Evolutionary conservation across 768 basidiomycete genomes (phyloP).

Genomic region (Pisolithus albus): DNA sequence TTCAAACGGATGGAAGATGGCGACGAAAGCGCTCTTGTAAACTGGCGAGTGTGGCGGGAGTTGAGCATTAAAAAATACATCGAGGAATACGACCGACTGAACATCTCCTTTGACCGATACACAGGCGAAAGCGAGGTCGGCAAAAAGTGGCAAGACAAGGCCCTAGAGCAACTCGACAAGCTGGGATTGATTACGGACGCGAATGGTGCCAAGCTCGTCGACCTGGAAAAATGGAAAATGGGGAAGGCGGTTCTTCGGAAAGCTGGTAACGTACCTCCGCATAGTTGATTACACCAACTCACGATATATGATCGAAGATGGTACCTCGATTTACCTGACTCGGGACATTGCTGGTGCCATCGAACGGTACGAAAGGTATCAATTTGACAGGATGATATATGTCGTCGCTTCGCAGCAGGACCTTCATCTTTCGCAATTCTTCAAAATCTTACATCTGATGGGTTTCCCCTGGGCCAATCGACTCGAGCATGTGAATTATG

Average conservation of each 20-base stretch:
- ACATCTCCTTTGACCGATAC: conserved; percentile 88
- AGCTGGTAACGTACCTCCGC: conserved; percentile 43
- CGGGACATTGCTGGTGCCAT: conserved; percentile 93
- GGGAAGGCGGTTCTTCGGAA: conserved; percentile 89
- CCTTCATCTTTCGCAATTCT: conserved; percentile 83
- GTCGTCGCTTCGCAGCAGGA: conserved; percentile 86
- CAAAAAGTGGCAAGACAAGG: conserved; percentile 65
- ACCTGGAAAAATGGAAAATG: conserved; percentile 85
- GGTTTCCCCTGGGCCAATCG: conserved; percentile 77
- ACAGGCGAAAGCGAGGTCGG: conserved; percentile 83
- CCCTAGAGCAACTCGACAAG: conserved; percentile 59
- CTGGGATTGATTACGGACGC: conserved; percentile 70
- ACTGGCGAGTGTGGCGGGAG: conserved; percentile 93
- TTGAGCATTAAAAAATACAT: conserved; percentile 85
- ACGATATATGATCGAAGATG: conserved; percentile 45
- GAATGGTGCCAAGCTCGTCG: conserved; percentile 79
- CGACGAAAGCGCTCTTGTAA: conserved; percentile 71
- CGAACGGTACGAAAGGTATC: conserved; percentile 87
- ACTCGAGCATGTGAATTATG: conserved; percentile 87
- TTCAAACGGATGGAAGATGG: conserved; percentile 96
- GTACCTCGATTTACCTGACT: conserved; percentile 89
- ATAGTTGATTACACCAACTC: not conserved
- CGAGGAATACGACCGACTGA: conserved; percentile 81
- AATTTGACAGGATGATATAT: conserved; percentile 91
- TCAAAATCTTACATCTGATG: conserved; percentile 90